A percentile compares a stretch with the other conserved stretches of the same genome.
Conservation (phyloP, 257 asterid species). For the Nicotiana attenuata region DNA sequence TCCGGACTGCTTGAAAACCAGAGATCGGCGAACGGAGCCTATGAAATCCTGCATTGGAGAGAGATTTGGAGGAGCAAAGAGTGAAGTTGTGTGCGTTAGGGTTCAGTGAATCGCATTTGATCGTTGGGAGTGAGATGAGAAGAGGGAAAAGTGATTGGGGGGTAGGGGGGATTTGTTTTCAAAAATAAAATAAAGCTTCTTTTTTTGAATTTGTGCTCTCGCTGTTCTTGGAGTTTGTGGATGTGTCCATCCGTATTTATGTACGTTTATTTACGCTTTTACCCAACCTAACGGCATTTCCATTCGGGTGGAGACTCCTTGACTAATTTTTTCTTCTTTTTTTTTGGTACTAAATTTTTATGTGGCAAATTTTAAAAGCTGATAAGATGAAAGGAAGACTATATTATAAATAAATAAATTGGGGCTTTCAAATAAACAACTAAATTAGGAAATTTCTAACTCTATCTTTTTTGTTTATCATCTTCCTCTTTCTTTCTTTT, state of each 20-base stretch:
- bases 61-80: not conserved
- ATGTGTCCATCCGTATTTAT: not conserved
- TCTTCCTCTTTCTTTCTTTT: too few species aligned
- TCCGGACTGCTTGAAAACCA: slow-evolving; percentile 74
- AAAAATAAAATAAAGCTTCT: slow-evolving; percentile 33
- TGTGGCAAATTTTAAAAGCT: too few species aligned
- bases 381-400: too few species aligned
- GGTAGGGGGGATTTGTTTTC: slow-evolving; percentile 22
- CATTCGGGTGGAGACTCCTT: not conserved
- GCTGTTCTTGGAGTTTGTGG: slow-evolving; percentile 1
- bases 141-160: slow-evolving; percentile 31
- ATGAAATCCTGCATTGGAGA: slow-evolving; percentile 78
- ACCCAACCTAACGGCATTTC: slow-evolving; percentile 4
- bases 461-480: too few species aligned
- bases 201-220: not conserved
- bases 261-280: not conserved
- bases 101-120: slow-evolving; percentile 26
- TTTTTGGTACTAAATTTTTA: too few species aligned
- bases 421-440: too few species aligned
- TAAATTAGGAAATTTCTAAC: too few species aligned
- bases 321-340: not conserved
- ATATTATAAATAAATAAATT: too few species aligned
- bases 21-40: slow-evolving; percentile 93
- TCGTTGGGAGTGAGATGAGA: slow-evolving; percentile 26
- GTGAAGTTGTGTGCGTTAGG: slow-evolving; percentile 20